Base-by-base conservation (phyloP, 345 rosid genomes). In the Eucalyptus lansdowneana region DNA sequence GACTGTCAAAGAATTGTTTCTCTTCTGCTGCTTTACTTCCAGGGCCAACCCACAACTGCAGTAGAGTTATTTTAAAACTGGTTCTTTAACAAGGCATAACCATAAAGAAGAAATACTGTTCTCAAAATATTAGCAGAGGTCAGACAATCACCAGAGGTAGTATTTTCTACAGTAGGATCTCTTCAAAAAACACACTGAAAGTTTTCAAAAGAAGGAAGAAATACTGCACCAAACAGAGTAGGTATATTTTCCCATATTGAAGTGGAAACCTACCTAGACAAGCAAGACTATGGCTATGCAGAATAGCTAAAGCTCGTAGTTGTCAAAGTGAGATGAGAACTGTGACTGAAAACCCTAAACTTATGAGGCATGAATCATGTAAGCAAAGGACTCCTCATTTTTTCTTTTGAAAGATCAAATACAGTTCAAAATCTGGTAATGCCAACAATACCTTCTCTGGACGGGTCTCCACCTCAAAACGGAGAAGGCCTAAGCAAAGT, bases 1-100 rank as follows among this genome's bases (percentile, higher is more conserved):
- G 98, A 91, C 93, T 93, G 93, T 98, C 99, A 93, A 98, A 98
- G 92, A 96, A 97, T 65, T 89, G 94, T 91, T 98, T 98, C 95
- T 98, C 98, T 91, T 93, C 97, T 9, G 99, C 98, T 90, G 96
- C 99, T 93, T 88, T 95, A 90, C 99, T 97, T 90, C 95, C 95
- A 69, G 94, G 98, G 72, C 98, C 98, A 90, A 96, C 99, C 99
- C 99, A 97, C 90, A 98, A 93, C 99, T 97, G 95, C 91, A 93
- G 91, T 87, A 89, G 60, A 50, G 89, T 49, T 88, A 27, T 44
- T 65, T 87, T 90, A 89, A 93, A 86, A 37, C 47, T 21, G 27
- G 83, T 37, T 72, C 83, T 37, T 72, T 37, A 72, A 72, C 83
- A 37, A 11, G 81, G 83, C 83, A 72, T 37, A 72, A 72, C 45